These are phyloP conservation scores for Cicer judaicum DNA, from an alignment of 306 rosid species.

Conservation along the genomic window DNA sequence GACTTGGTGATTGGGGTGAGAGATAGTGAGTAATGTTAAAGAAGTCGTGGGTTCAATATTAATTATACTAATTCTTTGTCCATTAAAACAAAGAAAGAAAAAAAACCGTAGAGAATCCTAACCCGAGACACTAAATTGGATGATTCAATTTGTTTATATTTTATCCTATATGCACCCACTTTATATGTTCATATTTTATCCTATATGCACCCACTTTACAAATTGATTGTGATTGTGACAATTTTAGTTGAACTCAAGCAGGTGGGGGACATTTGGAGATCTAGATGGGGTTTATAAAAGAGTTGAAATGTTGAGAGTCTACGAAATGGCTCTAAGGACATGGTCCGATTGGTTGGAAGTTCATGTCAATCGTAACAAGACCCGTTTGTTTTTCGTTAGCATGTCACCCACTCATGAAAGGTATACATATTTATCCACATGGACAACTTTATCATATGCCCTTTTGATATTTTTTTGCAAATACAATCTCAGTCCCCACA, in stretches of 20 bases:
- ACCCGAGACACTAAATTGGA: background rate
- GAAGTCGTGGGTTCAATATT: too few species aligned
- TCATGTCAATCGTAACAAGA: conserved; percentile 72
- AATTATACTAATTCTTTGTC: too few species aligned
- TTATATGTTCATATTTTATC: background rate
- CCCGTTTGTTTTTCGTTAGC: conserved; percentile 75
- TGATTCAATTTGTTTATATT: background rate
- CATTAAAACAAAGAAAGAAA: too few species aligned
- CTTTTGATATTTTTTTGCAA: background rate
- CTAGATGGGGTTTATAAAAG: conserved; percentile 58
- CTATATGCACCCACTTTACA: conserved; percentile 11
- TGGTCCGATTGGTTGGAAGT: conserved; percentile 95
- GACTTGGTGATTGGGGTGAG: too few species aligned
- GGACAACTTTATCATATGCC: background rate
- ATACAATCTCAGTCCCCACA: background rate
- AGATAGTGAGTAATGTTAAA: too few species aligned
- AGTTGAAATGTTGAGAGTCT: conserved; percentile 69
- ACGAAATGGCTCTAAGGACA: conserved; percentile 87
- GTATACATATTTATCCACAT: conserved; percentile 54
- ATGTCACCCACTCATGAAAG: conserved; percentile 96
- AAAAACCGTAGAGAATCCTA: background rate
- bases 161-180: conserved; percentile 13
- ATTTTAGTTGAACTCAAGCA: conserved; percentile 34
- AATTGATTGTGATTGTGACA: conserved; percentile 36
- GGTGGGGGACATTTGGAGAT: conserved; percentile 87